phyloP scores from a whole-genome alignment of 176 grass and related monocot species.

The Cenchrus purpureus region DNA sequence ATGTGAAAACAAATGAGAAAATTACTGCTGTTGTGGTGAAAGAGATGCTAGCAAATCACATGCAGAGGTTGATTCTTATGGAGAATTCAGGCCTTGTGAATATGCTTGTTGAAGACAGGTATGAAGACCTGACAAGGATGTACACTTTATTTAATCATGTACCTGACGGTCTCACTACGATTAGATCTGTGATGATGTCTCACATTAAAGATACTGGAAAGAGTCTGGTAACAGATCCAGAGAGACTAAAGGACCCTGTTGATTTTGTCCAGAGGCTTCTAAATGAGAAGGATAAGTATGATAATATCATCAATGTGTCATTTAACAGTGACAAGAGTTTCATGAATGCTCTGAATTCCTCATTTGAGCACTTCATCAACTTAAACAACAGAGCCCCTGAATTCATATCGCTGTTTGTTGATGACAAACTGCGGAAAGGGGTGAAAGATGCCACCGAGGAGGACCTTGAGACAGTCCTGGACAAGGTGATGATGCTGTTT shows the following conservation, averaged over 20 bases:
- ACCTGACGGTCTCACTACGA: conserved; percentile 55
- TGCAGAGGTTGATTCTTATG: conserved; percentile 77
- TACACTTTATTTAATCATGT: conserved; percentile 70
- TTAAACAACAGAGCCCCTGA: conserved; percentile 84
- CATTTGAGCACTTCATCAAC: conserved; percentile 87
- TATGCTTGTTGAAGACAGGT: conserved; percentile 80
- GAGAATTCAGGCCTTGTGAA: conserved; percentile 83
- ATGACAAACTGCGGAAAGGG: conserved; percentile 85
- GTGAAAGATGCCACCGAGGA: conserved; percentile 77
- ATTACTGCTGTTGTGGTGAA: conserved; percentile 74
- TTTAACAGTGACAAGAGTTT: conserved; percentile 84
- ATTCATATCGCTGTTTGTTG: conserved; percentile 87
- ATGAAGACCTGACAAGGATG: conserved; percentile 78
- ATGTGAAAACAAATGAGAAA: conserved; percentile 65
- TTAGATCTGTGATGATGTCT: conserved; percentile 73
- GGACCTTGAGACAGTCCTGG: conserved; percentile 72
- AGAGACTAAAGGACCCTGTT: conserved; percentile 80
- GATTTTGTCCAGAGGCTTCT: conserved; percentile 82
- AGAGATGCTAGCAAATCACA: conserved; percentile 81
- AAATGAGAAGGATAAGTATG: conserved; percentile 77
- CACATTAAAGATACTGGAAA: conserved; percentile 79
- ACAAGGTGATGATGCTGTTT: conserved; percentile 86
- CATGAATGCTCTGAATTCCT: conserved; percentile 75
- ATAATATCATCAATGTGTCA: conserved; percentile 67
- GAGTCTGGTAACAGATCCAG: conserved; percentile 75